phyloP scores from a whole-genome alignment of 805 yeast genomes.

The Myxozyma mucilagina region DNA sequence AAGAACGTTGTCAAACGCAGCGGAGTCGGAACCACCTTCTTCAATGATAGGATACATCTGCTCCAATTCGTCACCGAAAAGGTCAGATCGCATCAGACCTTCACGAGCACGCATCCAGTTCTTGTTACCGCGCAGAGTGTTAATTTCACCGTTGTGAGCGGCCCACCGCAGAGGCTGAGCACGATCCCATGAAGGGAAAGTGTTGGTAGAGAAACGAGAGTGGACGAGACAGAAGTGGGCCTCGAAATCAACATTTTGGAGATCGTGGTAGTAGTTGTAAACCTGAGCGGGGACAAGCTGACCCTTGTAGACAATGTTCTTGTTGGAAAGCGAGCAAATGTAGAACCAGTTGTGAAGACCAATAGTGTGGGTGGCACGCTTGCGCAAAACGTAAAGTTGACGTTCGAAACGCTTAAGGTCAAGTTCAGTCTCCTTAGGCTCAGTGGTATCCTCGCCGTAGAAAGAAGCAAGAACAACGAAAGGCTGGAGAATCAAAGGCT shows the following conservation, averaged over 20 bases:
- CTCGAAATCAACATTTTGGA: conserved; percentile 86
- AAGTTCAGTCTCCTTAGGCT: conserved; percentile 57
- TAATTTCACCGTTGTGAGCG: conserved; percentile 98
- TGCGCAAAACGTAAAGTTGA: conserved; percentile 80
- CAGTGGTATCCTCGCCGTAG: conserved; percentile 45
- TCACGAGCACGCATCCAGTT: conserved; percentile 99
- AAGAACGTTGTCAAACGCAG: conserved; percentile 93
- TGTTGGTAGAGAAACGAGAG: conserved; percentile 95
- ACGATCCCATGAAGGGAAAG: conserved; percentile 99
- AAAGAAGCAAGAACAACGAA: conserved; percentile 67
- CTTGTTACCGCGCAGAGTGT: conserved; percentile 94
- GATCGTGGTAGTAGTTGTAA: conserved; percentile 89
- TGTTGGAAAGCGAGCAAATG: conserved; percentile 86
- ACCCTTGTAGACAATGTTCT: conserved; percentile 94
- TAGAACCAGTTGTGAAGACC: conserved; percentile 97
- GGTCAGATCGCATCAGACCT: conserved; percentile 86
- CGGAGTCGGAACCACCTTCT: conserved; percentile 98
- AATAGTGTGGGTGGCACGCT: conserved; percentile 84
- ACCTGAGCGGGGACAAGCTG: conserved; percentile 97
- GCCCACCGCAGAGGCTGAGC: conserved; percentile 98
- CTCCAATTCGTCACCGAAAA: conserved; percentile 90
- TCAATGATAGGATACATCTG: conserved; percentile 91
- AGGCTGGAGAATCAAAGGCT: conserved; percentile 92
- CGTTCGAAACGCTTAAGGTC: conserved; percentile 69
- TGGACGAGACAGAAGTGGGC: conserved; percentile 96